Conservation (phyloP, 768 basidiomycete genomes). For the Chalciporus piperatus region DNA sequence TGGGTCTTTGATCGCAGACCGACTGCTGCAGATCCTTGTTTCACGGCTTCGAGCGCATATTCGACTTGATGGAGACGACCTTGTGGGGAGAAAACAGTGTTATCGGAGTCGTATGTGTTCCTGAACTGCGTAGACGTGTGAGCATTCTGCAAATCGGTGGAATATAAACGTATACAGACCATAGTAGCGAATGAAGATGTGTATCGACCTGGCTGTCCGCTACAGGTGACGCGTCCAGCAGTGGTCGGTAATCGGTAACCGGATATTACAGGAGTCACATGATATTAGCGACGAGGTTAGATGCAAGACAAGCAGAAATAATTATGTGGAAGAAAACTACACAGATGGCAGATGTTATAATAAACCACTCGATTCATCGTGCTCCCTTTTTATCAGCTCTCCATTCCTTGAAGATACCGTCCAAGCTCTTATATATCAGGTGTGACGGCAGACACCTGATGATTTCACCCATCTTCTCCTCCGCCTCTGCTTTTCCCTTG, state of each 20-base stretch:
- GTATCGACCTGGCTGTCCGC: slow-evolving; percentile 9
- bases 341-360: slow-evolving; percentile 1
- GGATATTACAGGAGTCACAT: slow-evolving; percentile 22
- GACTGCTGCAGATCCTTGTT: slow-evolving; percentile 99
- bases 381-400: slow-evolving; percentile 77
- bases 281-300: slow-evolving; percentile 1
- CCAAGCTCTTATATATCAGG: slow-evolving; percentile 85
- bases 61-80: slow-evolving; percentile 96
- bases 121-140: slow-evolving; percentile 57
- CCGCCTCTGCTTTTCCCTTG: slow-evolving; percentile 68
- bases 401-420: slow-evolving; percentile 95
- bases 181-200: slow-evolving; percentile 22
- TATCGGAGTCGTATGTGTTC: slow-evolving; percentile 98
- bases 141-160: neutral
- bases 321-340: slow-evolving; percentile 7
- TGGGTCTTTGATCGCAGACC: slow-evolving; percentile 95
- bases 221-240: slow-evolving; percentile 34
- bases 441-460: slow-evolving; percentile 85
- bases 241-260: slow-evolving; percentile 17
- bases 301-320: neutral
- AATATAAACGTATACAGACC: slow-evolving; percentile 22
- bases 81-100: slow-evolving; percentile 96
- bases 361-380: slow-evolving; percentile 28
- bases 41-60: slow-evolving; percentile 98
- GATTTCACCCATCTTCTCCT: slow-evolving; percentile 82